phyloP scores from a whole-genome alignment of 225 moss, liverwort and hornwort species.

The Bryoerythrophyllum caledonicum region DNA sequence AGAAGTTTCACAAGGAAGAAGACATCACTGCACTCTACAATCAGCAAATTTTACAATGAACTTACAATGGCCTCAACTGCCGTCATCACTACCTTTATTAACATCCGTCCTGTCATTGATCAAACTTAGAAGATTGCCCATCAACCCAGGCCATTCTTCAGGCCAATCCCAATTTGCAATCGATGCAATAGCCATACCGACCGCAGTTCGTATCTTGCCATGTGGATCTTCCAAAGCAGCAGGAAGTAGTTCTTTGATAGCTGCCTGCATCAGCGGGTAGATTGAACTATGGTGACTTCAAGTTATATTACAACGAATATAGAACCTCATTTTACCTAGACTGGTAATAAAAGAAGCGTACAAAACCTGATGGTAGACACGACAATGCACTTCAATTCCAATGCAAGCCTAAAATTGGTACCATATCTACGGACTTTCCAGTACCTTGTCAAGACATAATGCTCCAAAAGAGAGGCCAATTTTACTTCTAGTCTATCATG shows the following conservation, averaged over 20 bases:
- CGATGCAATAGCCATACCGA: slow-evolving; percentile 92
- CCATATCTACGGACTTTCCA: neutral
- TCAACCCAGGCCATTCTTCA: slow-evolving; percentile 91
- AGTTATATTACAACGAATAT: neutral
- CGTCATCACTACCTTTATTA: slow-evolving; percentile 60
- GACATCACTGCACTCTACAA: neutral
- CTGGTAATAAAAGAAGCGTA: slow-evolving; percentile 6
- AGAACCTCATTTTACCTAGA: neutral
- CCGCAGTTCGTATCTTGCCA: slow-evolving; percentile 93
- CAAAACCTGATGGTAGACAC: slow-evolving; percentile 8
- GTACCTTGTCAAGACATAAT: neutral
- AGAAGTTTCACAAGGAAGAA: neutral
- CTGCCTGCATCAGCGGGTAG: slow-evolving; percentile 49
- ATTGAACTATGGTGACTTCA: slow-evolving; percentile 3
- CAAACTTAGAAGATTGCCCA: slow-evolving; percentile 62
- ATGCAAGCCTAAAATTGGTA: neutral
- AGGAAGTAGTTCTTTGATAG: slow-evolving; percentile 80
- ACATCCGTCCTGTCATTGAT: slow-evolving; percentile 74
- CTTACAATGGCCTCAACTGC: slow-evolving; percentile 8
- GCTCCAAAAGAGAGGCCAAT: neutral
- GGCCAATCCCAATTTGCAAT: slow-evolving; percentile 95
- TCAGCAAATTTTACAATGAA: slow-evolving; percentile 11
- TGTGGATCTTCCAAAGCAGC: slow-evolving; percentile 85
- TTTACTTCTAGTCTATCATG: slow-evolving; percentile 1
- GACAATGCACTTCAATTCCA: neutral